Percentiles rank a stretch among this genome's conserved stretches.
Conservation (phyloP, 2,329 filamentous ascomycete species). For the Phyllosticta citrichinensis region DNA sequence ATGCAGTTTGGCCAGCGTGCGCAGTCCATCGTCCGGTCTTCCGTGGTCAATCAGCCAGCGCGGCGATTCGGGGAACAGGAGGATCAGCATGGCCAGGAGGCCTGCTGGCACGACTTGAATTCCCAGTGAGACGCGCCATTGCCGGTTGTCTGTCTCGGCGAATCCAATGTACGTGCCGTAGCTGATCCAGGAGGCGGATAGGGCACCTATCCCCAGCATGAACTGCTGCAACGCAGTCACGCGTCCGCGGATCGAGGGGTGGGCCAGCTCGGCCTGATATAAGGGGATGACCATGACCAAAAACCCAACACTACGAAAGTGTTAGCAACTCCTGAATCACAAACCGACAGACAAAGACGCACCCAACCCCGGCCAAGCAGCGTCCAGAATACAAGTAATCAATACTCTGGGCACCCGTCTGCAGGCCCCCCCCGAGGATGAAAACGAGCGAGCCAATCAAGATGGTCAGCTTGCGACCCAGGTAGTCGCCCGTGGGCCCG, state of each 20-base stretch:
- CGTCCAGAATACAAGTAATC: slow-evolving; percentile 61
- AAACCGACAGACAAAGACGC: slow-evolving; percentile 14
- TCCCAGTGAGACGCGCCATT: slow-evolving; percentile 56
- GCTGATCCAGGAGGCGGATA: slow-evolving; percentile 63
- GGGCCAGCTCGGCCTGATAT: slow-evolving; percentile 71
- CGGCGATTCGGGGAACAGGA: slow-evolving; percentile 58
- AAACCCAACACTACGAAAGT: slow-evolving; percentile 40
- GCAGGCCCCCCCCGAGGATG: slow-evolving; percentile 59
- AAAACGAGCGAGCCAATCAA: slow-evolving; percentile 62
- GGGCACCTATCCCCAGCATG: slow-evolving; percentile 67
- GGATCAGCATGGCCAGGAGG: slow-evolving; percentile 54
- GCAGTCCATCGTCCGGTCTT: slow-evolving; percentile 52
- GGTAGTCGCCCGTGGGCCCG: slow-evolving; percentile 51
- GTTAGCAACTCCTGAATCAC: slow-evolving; percentile 14
- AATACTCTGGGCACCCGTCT: slow-evolving; percentile 55
- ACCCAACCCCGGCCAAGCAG: slow-evolving; percentile 53
- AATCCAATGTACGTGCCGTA: slow-evolving; percentile 51
- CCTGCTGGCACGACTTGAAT: slow-evolving; percentile 62
- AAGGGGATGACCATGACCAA: slow-evolving; percentile 57
- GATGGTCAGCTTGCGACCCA: slow-evolving; percentile 65
- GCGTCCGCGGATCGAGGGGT: slow-evolving; percentile 66
- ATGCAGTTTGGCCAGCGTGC: slow-evolving; percentile 60
- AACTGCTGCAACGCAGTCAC: slow-evolving; percentile 72
- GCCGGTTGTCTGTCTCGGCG: slow-evolving; percentile 34
- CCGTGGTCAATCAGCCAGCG: slow-evolving; percentile 68